Evolutionary conservation across 2,329 filamentous ascomycete species (phyloP), one percentile per base, ranked within the genome.

Genomic region (Calonectria hawksworthii): DNA sequence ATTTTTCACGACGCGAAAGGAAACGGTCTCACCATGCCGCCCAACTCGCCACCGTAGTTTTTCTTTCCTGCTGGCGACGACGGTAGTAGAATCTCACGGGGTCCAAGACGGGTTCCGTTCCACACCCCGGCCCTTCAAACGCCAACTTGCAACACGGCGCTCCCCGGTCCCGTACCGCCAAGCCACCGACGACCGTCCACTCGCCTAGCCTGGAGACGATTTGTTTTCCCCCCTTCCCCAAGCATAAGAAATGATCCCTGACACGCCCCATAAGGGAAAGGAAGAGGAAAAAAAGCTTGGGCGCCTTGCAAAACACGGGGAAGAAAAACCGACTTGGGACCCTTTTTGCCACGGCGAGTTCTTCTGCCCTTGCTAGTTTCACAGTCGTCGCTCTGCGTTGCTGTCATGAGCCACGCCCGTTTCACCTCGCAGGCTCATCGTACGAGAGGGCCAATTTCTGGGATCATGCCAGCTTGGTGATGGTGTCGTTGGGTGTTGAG

Each of bases 381-480:
- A 75, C 67, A 56, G 64, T 28, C 41, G 54, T 32, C 32, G 50
- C 47, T 36, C 26, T 32, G 28, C n/a, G 14, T 26, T 38, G 61
- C 56, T 41, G 47, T 52, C 28, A 73, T 66, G 64, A n/a, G 59
- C 50, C 32, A 28, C 10, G 36, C 59, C 66, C 51, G 76, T 77
- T 77, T 77, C 74, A 76, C 69, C 63, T 59, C 67, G 32, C 65
- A 69, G 28, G 66, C 67, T 64, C 52, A 74, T 77, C 76, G 76
- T 77, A 77, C 76, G 74, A 77, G 74, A 74, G 63, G 16, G 56
- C 65, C 34, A 69, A 34, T n/a, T 77, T 77, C 76, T 77, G 74
- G 76, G 69, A 70, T 72, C 72, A 77, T 74, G 52, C 16, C 10
- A 50, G 65, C 36, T 63, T 51, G 36, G 28, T 54, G 70, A 66